Evolutionary conservation across 2,329 filamentous ascomycete species (phyloP).

Genomic region (Chaetomium sp.): DNA sequence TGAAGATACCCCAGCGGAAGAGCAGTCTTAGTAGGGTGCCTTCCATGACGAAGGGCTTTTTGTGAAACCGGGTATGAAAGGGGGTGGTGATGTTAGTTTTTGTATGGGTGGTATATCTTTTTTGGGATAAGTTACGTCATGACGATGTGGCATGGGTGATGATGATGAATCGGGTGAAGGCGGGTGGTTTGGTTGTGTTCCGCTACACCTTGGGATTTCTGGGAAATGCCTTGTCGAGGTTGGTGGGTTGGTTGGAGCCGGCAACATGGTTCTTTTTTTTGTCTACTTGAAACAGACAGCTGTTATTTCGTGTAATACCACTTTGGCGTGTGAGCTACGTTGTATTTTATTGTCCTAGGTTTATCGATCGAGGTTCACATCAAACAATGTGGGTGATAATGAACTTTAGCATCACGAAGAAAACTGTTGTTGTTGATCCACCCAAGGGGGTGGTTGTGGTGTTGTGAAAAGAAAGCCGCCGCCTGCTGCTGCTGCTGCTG

Average conservation of each 20-base stretch:
- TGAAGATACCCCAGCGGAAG: constrained; percentile 59
- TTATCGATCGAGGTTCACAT: too few relatives aligned
- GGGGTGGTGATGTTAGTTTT: too few relatives aligned
- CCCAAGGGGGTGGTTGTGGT: too few relatives aligned
- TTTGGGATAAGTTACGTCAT: constrained; percentile 1
- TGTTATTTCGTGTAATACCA: constrained; percentile 1
- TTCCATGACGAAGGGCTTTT: constrained; percentile 73
- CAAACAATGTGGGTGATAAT: neutral
- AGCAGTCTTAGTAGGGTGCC: constrained; percentile 56
- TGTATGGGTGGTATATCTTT: neutral
- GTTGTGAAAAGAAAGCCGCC: too few relatives aligned
- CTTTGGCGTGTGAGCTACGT: neutral
- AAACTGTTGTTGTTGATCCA: too few relatives aligned
- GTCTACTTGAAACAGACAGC: neutral
- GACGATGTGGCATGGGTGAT: neutral
- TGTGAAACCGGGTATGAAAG: constrained; percentile 37
- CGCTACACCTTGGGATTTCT: neutral
- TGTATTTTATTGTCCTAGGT: neutral
- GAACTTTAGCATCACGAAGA: too few relatives aligned
- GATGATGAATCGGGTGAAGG: neutral
- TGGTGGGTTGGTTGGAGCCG: neutral
- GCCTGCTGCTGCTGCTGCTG: neutral
- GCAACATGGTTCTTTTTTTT: neutral
- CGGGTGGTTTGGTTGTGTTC: neutral
- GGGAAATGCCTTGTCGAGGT: neutral